Percentiles rank a stretch among this genome's conserved stretches.
phyloP scores from a whole-genome alignment of 768 basidiomycete genomes.

The Tephrocybe sp. region DNA sequence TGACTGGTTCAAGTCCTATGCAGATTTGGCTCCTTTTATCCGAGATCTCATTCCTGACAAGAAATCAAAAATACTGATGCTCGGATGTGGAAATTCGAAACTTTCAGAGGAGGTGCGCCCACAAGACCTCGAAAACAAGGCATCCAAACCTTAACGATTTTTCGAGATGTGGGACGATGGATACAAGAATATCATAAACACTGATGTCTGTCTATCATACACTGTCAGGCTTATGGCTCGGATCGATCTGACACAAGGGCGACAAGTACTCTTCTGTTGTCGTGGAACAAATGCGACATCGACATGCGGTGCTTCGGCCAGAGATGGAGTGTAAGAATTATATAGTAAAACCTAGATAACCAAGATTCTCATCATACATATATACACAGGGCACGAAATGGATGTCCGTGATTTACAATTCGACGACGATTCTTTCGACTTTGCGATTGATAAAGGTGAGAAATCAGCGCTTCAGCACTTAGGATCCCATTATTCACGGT shows the following conservation, averaged over 20 bases:
- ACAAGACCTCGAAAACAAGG: neutral
- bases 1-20: constrained; percentile 88
- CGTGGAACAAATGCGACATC: constrained; percentile 69
- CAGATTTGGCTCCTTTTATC: constrained; percentile 64
- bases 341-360: no score
- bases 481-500: no score
- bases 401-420: constrained; percentile 74
- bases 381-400: constrained; percentile 83
- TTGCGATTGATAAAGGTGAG: constrained; percentile 87
- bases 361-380: no score
- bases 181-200: constrained; percentile 76
- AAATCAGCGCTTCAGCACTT: no score
- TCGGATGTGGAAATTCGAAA: constrained; percentile 84
- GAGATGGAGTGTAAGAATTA: constrained; percentile 66
- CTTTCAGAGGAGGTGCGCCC: constrained; percentile 70
- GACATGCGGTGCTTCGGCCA: constrained; percentile 49
- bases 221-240: neutral
- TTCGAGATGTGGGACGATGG: constrained; percentile 85
- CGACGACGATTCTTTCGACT: constrained; percentile 61
- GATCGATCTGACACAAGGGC: neutral
- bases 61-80: constrained; percentile 65
- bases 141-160: neutral
- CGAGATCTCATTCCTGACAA: constrained; percentile 64
- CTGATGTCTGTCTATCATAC: constrained; percentile 54
- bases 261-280: constrained; percentile 81